Evolutionary conservation across 1,284 basidiomycete species (phyloP), one percentile per base, ranked within the genome.

Genomic region (Ceratobasidium sp.): DNA sequence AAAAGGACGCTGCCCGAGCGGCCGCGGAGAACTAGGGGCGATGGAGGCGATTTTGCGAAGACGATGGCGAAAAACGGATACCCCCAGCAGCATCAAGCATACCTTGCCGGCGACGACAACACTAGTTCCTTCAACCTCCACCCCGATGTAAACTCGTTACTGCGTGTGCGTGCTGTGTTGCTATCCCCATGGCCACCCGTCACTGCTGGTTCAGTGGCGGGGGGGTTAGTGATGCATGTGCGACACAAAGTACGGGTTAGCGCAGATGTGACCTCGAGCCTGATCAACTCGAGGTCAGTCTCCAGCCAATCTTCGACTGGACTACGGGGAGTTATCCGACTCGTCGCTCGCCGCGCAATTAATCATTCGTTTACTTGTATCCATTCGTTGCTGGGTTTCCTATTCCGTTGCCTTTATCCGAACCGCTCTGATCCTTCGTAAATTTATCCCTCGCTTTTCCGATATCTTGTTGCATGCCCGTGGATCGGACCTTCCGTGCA

Each of bases 51-150:
- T 11, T n/a, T 22, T 51, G 9, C n/a, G 49, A 22, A 51, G 49
- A n/a, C n/a, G 34, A 59, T 7, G 34, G 19, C 57, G 57, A 59
- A 34, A 40, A 7, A 59, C 34, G 34, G 32, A 32, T 59, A 59
- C 57, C 57, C 57, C 57, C 49, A 59, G 57, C 32, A 37, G 19
- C 57, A 13, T 11, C 17, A 59, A 32, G 57, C 57, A 59, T 59
- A 59, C 57, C 57, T 7, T 59, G 57, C 57, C 34, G 57, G 57
- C 57, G 34, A 59, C 34, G 11, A 59, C 56, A 34, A 59, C 34
- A 40, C n/a, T 34, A 5, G 17, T 11, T 17, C 9, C 8, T 11
- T 11, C 40, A 3, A 11, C 15, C 57, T 17, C 17, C 34, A 34
- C 3, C 5, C 9, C 32, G 34, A 40, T 17, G 17, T 17, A 17